Base-by-base conservation (phyloP, 345 rosid genomes). In the Euphorbia pulcherrima region DNA sequence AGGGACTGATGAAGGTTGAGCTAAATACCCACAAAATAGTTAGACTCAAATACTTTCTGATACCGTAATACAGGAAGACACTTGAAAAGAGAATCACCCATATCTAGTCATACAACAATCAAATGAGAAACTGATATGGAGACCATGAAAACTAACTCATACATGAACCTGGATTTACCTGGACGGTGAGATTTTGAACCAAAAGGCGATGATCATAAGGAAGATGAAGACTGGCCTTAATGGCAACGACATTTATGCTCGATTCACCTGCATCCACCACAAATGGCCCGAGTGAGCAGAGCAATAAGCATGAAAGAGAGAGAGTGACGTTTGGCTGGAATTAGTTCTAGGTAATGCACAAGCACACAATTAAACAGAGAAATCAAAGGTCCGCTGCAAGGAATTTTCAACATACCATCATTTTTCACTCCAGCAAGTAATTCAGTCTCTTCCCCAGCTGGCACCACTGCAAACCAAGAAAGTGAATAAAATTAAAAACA, bases 351-450 rank as follows among this genome's bases (percentile, higher is more conserved):
- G n/a, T n/a, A 62, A 44, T 24, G 2, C 55, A n/a, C 55, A 8
- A 52, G 28, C 13, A 20, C 39, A 69, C 16, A 46, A 47, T 44
- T 5, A 61, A 7, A 21, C 8, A 35, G 30, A 44, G 20, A 16
- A 51, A 28, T 26, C 56, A 57, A 6, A 54, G 16, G 21, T 39
- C 10, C 57, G 44, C 5, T 29, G 39, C 8, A 48, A 69, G 18
- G 17, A 56, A 60, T 35, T 70, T 55, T 53, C n/a, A 54, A 28
- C 67, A 64, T 85, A 94, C 99, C 99, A 76, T 84, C 87, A 66
- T 91, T 91, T 79, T 88, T 92, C 72, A 94, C 55, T 67, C 97
- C 99, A 72, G 84, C 95, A 17, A 91, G 87, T 18, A 94, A 73
- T 68, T 89, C 95, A 65, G 92, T 73, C 77, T 91, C 96, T 74